Conservation (phyloP, 2,329 filamentous ascomycete species). For the Colletotrichum tanaceti region DNA sequence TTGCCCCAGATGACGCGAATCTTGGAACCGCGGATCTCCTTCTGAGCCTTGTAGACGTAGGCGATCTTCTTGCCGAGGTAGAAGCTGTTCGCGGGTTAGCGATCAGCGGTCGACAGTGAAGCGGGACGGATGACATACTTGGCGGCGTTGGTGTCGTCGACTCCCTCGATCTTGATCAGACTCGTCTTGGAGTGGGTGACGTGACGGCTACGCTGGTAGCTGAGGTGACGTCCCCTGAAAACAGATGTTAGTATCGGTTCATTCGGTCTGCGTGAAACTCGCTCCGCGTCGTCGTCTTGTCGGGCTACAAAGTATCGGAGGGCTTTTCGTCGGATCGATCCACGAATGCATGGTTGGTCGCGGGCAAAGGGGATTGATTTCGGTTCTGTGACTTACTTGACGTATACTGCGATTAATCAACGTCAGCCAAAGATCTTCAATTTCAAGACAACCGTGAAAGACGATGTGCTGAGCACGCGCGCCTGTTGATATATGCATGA, state of each 20-base stretch:
- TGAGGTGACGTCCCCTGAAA: slow-evolving; percentile 92
- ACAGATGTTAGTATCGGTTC: slow-evolving; percentile 30
- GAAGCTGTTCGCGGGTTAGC: slow-evolving; percentile 69
- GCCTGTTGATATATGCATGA: slow-evolving; percentile 2
- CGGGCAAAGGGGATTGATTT: slow-evolving; percentile 11
- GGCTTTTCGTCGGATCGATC: slow-evolving; percentile 17
- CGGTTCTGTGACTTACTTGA: slow-evolving; percentile 76
- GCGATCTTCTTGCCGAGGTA: slow-evolving; percentile 99
- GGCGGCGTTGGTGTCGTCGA: slow-evolving; percentile 89
- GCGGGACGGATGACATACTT: slow-evolving; percentile 68
- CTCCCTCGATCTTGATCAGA: slow-evolving; percentile 98
- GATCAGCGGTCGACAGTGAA: background rate
- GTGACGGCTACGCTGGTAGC: slow-evolving; percentile 96
- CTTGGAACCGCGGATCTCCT: slow-evolving; percentile 96
- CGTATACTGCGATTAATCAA: slow-evolving; percentile 72
- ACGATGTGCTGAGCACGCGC: slow-evolving; percentile 16
- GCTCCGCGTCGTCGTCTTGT: slow-evolving; percentile 11
- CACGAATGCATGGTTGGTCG: slow-evolving; percentile 19
- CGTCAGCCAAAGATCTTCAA: slow-evolving; percentile 52
- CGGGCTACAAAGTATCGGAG: slow-evolving; percentile 1
- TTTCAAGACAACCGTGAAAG: slow-evolving; percentile 9
- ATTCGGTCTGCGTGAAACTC: background rate
- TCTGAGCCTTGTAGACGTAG: slow-evolving; percentile 96
- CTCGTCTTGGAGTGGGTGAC: slow-evolving; percentile 90
- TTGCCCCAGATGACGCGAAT: slow-evolving; percentile 99